A percentile compares a stretch with the other conserved stretches of the same genome.
These are phyloP conservation scores for Sugiyamaella novakii DNA, from an alignment of 1,139 yeast species.

Conservation along the genomic window DNA sequence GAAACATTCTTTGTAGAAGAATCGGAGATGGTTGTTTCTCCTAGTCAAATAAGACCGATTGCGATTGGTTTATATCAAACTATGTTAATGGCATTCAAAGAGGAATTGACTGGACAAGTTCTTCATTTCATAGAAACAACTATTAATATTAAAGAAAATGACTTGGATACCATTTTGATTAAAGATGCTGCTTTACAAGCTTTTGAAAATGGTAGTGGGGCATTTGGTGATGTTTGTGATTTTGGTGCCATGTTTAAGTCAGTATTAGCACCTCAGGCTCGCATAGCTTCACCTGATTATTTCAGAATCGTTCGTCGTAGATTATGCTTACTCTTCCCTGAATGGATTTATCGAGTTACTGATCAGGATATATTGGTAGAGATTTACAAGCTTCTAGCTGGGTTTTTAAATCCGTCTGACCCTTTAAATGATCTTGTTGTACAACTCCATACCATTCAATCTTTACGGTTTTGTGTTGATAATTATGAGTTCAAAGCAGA, in stretches of 20 bases:
- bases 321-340: constrained; percentile 70
- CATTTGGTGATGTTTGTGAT: constrained; percentile 64
- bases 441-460: constrained; percentile 70
- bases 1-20: constrained; percentile 93
- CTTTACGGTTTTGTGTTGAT: constrained; percentile 67
- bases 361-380: constrained; percentile 56
- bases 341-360: constrained; percentile 65
- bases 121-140: constrained; percentile 63
- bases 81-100: constrained; percentile 64
- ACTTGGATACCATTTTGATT: constrained; percentile 53
- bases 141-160: constrained; percentile 41
- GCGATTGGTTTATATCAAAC: constrained; percentile 85
- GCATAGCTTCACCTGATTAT: constrained; percentile 40
- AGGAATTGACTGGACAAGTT: constrained; percentile 61
- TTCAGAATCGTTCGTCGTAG: constrained; percentile 73
- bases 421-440: constrained; percentile 72
- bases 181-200: constrained; percentile 82
- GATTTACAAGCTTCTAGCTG: constrained; percentile 57
- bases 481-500: constrained; percentile 83
- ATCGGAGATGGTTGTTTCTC: constrained; percentile 74
- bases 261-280: constrained; percentile 69
- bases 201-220: constrained; percentile 72
- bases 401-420: constrained; percentile 42
- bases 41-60: constrained; percentile 82
- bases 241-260: constrained; percentile 61